Conservation (phyloP, 495 filamentous ascomycete species). For the Usnea hakonensis region DNA sequence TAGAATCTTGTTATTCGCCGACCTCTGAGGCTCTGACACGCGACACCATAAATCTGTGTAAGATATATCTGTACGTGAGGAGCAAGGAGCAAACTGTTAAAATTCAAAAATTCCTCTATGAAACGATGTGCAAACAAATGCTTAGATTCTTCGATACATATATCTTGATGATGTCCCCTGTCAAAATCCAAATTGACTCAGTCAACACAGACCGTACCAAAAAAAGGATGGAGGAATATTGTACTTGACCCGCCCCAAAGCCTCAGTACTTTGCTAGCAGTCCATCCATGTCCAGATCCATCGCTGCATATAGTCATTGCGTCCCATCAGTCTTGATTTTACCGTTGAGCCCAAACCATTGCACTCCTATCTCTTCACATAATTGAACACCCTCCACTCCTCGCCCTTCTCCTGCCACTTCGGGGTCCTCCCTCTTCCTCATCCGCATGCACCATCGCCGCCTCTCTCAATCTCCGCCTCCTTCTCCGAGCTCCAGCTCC, state of each 20-base stretch:
- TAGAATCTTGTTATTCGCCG: too few species aligned
- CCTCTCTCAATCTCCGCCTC: slow-evolving; percentile 67
- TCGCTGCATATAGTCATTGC: background rate
- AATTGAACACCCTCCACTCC: slow-evolving; percentile 48
- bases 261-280: background rate
- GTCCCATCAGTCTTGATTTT: background rate
- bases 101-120: background rate
- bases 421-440: slow-evolving; percentile 58
- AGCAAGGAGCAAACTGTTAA: background rate
- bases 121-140: background rate
- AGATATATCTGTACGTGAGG: background rate
- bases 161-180: background rate
- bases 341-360: background rate
- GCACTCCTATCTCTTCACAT: slow-evolving; percentile 38
- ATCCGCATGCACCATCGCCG: slow-evolving; percentile 61
- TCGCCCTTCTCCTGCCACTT: slow-evolving; percentile 43
- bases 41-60: background rate
- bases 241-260: background rate
- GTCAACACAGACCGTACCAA: background rate
- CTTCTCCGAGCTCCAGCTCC: slow-evolving; percentile 59
- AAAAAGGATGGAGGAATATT: background rate
- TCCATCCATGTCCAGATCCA: background rate
- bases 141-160: background rate
- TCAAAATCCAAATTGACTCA: background rate
- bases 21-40: background rate